Evolutionary conservation across 2,329 filamentous ascomycete genomes (phyloP).

Genomic region (Magnaporthales sp.): DNA sequence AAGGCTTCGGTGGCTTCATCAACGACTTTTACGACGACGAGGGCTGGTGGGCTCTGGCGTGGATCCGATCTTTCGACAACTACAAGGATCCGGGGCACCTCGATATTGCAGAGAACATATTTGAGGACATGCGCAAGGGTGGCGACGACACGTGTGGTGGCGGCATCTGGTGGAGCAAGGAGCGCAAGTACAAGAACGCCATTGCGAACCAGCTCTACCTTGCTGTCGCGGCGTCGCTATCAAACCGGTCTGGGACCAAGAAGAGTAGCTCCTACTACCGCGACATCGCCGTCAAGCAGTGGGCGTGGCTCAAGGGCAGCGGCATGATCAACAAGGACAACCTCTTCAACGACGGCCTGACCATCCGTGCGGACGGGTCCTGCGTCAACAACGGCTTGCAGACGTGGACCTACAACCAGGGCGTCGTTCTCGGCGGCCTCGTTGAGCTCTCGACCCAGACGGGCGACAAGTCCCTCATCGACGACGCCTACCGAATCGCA

Average conservation of each 20-base stretch:
- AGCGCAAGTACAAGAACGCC: slow-evolving; percentile 39
- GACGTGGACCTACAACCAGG: slow-evolving; percentile 48
- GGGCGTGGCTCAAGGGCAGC: slow-evolving; percentile 41
- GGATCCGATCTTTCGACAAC: slow-evolving; percentile 45
- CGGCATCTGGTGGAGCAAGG: slow-evolving; percentile 50
- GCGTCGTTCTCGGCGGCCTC: slow-evolving; percentile 42
- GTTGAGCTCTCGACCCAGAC: slow-evolving; percentile 39
- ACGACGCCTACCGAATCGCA: slow-evolving; percentile 38
- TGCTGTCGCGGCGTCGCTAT: slow-evolving; percentile 41
- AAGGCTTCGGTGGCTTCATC: slow-evolving; percentile 35
- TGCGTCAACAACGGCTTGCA: slow-evolving; percentile 39
- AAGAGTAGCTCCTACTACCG: slow-evolving; percentile 30
- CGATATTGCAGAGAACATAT: slow-evolving; percentile 40
- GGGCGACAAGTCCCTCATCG: slow-evolving; percentile 28
- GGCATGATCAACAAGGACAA: slow-evolving; percentile 41
- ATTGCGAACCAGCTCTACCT: slow-evolving; percentile 50
- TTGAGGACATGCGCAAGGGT: slow-evolving; percentile 43
- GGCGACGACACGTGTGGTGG: slow-evolving; percentile 37
- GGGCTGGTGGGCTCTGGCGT: slow-evolving; percentile 54
- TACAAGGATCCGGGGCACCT: slow-evolving; percentile 38
- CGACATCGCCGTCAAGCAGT: slow-evolving; percentile 35
- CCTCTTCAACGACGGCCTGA: slow-evolving; percentile 46
- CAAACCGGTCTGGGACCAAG: slow-evolving; percentile 30
- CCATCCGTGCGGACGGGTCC: slow-evolving; percentile 25
- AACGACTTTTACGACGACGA: slow-evolving; percentile 54